Percentiles rank a stretch among this genome's conserved stretches.
These are phyloP conservation scores for Vachellia collinsii DNA, from an alignment of 306 rosid species.

Conservation along the genomic window DNA sequence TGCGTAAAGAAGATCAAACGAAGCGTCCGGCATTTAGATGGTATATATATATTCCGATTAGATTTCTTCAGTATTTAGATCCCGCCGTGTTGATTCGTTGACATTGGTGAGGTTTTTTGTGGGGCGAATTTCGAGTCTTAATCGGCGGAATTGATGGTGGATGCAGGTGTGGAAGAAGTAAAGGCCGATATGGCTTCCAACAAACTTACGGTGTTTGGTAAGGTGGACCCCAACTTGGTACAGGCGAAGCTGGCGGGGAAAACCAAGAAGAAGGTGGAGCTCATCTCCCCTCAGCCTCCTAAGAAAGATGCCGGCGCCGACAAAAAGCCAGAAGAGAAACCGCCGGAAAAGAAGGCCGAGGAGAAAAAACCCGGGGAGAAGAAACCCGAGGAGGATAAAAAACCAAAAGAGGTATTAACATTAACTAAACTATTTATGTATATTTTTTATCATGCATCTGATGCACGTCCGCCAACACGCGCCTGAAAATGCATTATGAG, in stretches of 20 bases:
- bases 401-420: conserved; percentile 51
- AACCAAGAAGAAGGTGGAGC: conserved; percentile 73
- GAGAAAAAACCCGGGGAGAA: conserved; percentile 56
- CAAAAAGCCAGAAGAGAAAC: conserved; percentile 42
- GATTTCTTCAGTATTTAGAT: not conserved
- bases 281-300: conserved; percentile 65
- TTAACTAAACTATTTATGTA: not conserved
- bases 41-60: conserved; percentile 47
- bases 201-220: conserved; percentile 71
- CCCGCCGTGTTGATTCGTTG: not conserved
- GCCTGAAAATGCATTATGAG: not conserved
- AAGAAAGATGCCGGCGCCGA: conserved; percentile 60
- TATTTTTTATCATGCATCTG: not conserved
- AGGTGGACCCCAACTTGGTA: conserved; percentile 56
- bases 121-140: not conserved
- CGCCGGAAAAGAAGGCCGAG: conserved; percentile 42
- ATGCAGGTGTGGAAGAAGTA: conserved; percentile 69
- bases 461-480: not conserved
- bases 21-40: conserved; percentile 54
- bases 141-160: not conserved
- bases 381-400: conserved; percentile 59
- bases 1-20: conserved; percentile 76
- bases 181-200: conserved; percentile 59
- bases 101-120: not conserved
- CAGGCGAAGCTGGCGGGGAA: conserved; percentile 61